Conservation (phyloP, 768 basidiomycete genomes). For the Termitomyces eurrhizus region DNA sequence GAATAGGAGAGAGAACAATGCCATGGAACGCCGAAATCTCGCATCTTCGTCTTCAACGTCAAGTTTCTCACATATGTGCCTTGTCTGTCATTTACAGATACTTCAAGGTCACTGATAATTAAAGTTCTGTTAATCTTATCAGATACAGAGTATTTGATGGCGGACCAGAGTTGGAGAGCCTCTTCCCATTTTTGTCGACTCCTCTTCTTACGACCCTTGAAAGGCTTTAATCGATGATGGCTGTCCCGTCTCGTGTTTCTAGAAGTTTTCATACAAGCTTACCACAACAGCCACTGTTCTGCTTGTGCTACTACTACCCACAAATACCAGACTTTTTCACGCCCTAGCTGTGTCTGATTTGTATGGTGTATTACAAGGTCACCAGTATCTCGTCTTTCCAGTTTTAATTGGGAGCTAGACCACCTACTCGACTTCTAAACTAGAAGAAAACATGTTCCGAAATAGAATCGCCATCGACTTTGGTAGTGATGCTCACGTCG, state of each 20-base stretch:
- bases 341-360: neutral
- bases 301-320: neutral
- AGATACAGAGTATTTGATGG: neutral
- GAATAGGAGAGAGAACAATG: neutral
- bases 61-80: constrained; percentile 5
- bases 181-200: neutral
- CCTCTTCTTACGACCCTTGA: neutral
- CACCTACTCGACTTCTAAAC: neutral
- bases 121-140: neutral
- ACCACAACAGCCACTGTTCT: neutral
- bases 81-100: neutral
- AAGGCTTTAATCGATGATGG: neutral
- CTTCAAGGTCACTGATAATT: neutral
- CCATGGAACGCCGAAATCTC: constrained; percentile 1
- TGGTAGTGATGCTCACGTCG: neutral
- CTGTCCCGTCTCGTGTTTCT: neutral
- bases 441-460: neutral
- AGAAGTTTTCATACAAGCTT: neutral
- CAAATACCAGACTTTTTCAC: neutral
- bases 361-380: neutral
- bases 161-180: neutral
- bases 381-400: neutral
- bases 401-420: neutral
- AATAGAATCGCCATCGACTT: neutral
- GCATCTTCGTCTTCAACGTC: constrained; percentile 14